These are phyloP conservation scores for Dendrothele bispora DNA, from an alignment of 768 basidiomycete species.

Conservation along the genomic window DNA sequence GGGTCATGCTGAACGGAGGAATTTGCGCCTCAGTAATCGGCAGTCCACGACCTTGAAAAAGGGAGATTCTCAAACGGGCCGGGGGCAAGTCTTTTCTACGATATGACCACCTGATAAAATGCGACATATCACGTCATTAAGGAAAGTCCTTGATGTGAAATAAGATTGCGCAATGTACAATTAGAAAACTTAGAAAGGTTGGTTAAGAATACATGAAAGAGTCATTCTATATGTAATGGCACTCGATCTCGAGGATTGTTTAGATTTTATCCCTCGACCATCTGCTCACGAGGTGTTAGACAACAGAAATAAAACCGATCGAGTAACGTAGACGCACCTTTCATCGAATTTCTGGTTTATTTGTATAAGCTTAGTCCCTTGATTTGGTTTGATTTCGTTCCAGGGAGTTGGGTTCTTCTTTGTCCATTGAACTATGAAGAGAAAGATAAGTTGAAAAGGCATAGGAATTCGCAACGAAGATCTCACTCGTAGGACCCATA, in stretches of 20 bases:
- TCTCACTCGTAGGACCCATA: constrained; percentile 28
- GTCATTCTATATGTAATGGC: neutral
- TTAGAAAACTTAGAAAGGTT: no score
- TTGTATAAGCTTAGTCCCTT: constrained; percentile 69
- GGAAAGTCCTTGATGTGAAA: no score
- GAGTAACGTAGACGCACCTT: constrained; percentile 43
- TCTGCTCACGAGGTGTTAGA: constrained; percentile 34
- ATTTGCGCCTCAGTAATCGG: no score
- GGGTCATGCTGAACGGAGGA: neutral
- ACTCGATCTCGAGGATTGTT: no score
- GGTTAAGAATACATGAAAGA: no score
- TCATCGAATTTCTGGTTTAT: constrained; percentile 77
- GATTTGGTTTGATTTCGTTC: constrained; percentile 75
- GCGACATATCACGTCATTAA: no score
- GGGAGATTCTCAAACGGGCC: no score
- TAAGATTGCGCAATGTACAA: no score
- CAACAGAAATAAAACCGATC: constrained; percentile 7
- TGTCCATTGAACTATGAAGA: constrained; percentile 56
- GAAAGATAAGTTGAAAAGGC: neutral
- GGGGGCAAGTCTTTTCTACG: no score
- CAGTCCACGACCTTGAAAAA: no score
- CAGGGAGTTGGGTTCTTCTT: constrained; percentile 86
- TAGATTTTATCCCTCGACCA: constrained; percentile 79
- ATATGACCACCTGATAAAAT: no score
- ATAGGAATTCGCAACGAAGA: neutral